Evolutionary conservation across 177 flowering plant genomes (phyloP).

Genomic region (Vitis hybrid): DNA sequence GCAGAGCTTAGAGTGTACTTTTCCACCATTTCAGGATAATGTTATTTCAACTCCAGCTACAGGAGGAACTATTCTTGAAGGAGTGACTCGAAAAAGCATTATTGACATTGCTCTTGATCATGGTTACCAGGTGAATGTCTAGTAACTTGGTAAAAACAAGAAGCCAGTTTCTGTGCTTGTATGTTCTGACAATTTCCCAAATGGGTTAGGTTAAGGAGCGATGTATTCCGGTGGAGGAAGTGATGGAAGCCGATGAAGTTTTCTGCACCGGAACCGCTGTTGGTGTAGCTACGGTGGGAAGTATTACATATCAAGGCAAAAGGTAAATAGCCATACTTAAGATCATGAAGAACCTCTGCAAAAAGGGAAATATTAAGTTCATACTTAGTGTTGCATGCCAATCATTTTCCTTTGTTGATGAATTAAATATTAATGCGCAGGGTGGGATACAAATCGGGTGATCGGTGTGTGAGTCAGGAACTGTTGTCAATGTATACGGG

Average conservation of each 20-base stretch:
- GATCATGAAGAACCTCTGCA: neutral
- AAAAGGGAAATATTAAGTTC: no score
- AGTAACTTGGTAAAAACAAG: neutral
- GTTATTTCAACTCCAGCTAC: slow-evolving; percentile 71
- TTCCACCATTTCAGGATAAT: slow-evolving; percentile 48
- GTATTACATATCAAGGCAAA: slow-evolving; percentile 54
- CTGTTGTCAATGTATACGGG: slow-evolving; percentile 44
- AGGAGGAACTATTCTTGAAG: slow-evolving; percentile 74
- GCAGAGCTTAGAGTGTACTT: neutral
- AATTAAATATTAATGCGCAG: slow-evolving; percentile 30
- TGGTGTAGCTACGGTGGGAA: slow-evolving; percentile 76
- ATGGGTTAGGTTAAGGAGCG: slow-evolving; percentile 75
- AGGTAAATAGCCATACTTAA: slow-evolving; percentile 39
- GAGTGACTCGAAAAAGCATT: slow-evolving; percentile 82
- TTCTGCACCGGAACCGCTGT: slow-evolving; percentile 96
- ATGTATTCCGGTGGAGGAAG: slow-evolving; percentile 56
- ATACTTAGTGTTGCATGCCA: neutral
- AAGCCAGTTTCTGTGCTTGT: neutral
- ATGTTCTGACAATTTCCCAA: neutral
- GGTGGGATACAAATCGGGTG: slow-evolving; percentile 39
- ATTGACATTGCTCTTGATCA: slow-evolving; percentile 64
- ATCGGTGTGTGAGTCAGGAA: slow-evolving; percentile 24
- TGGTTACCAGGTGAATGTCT: slow-evolving; percentile 61
- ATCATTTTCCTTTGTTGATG: neutral
- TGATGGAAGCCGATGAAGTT: slow-evolving; percentile 76